These are phyloP conservation scores for Cladosporium sp. DNA, from an alignment of 2,329 filamentous ascomycete species.

Conservation along the genomic window DNA sequence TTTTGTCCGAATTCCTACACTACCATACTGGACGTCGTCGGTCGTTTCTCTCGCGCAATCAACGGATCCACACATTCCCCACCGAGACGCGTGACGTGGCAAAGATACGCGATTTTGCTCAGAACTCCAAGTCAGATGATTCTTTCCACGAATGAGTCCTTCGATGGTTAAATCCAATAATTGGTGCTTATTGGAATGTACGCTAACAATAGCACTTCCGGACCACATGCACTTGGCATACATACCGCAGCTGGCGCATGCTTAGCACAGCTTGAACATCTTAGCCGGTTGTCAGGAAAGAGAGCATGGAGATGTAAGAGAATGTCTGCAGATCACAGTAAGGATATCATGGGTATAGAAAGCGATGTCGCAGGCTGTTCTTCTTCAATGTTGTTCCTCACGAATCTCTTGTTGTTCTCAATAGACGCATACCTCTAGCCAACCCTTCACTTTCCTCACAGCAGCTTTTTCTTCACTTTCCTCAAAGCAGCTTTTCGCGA, in stretches of 20 bases:
- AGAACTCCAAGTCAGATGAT: neutral
- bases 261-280: neutral
- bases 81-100: neutral
- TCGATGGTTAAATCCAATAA: neutral
- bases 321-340: neutral
- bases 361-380: neutral
- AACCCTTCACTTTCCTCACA: neutral
- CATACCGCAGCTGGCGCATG: neutral
- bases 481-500: constrained; percentile 47
- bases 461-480: no score
- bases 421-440: neutral
- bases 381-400: neutral
- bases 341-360: neutral
- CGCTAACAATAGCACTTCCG: neutral
- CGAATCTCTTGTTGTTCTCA: neutral
- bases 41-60: neutral
- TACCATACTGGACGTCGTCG: neutral
- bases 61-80: neutral
- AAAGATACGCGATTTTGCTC: neutral
- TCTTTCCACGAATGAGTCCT: neutral
- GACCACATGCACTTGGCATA: neutral
- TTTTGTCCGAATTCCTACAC: neutral
- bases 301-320: neutral
- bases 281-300: neutral
- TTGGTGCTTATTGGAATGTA: neutral